Evolutionary conservation across 352 stramenopile species (phyloP).

Genomic region (Globisporangium abappressorium): DNA sequence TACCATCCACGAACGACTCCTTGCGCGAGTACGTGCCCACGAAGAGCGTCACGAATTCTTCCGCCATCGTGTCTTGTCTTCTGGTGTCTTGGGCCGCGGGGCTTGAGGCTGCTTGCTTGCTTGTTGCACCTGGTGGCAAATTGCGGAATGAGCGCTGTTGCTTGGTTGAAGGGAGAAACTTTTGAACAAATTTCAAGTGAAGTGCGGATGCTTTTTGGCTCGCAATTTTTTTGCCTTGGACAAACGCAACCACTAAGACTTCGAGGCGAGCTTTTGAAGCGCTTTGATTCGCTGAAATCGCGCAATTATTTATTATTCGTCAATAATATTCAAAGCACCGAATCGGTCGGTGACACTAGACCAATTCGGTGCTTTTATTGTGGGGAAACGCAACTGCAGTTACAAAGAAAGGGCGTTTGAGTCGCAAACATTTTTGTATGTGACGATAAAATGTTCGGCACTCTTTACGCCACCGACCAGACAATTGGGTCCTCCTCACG

Average conservation of each 20-base stretch:
- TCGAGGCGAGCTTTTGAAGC: too few relatives aligned
- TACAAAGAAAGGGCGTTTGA: background rate
- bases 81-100: background rate
- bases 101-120: background rate
- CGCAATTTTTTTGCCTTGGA: too few relatives aligned
- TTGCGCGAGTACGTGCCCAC: constrained; percentile 85
- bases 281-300: too few relatives aligned
- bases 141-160: background rate
- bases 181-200: background rate
- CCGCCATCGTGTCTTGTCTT: background rate
- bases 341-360: background rate
- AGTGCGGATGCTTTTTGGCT: background rate
- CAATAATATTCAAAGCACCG: too few relatives aligned
- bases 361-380: background rate
- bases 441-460: background rate
- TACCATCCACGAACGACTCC: constrained; percentile 73
- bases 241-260: too few relatives aligned
- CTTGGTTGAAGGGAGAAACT: background rate
- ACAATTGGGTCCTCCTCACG: background rate
- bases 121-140: background rate
- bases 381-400: background rate
- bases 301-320: too few relatives aligned
- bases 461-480: background rate
- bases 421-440: background rate
- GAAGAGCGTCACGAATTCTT: constrained; percentile 44